These are phyloP conservation scores for Curvularia lunata DNA, from an alignment of 2,329 filamentous ascomycete species.

Conservation along the genomic window DNA sequence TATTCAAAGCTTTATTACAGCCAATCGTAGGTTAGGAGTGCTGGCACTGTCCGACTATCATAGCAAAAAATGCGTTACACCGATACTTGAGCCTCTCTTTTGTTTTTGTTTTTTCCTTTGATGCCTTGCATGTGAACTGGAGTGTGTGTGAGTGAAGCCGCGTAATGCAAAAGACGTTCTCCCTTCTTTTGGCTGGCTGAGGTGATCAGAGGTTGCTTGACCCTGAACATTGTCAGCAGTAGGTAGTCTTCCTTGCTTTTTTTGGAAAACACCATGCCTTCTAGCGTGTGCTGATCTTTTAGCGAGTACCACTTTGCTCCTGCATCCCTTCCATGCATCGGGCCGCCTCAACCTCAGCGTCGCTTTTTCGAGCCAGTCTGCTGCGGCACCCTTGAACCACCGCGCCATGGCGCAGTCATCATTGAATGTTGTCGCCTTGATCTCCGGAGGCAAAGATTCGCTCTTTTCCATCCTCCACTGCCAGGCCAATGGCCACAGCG, in stretches of 20 bases:
- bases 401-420: constrained; percentile 23
- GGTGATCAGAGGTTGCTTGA: background rate
- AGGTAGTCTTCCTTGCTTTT: constrained; percentile 5
- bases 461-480: constrained; percentile 94
- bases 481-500: constrained; percentile 78
- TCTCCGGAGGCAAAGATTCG: constrained; percentile 97
- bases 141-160: constrained; percentile 4
- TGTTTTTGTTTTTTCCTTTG: constrained; percentile 3
- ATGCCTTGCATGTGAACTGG: background rate
- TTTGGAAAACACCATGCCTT: constrained; percentile 6
- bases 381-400: constrained; percentile 1
- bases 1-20: constrained; percentile 21
- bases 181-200: constrained; percentile 1
- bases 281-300: constrained; percentile 22
- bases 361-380: constrained; percentile 8
- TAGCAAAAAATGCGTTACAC: constrained; percentile 23
- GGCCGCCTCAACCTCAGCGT: constrained; percentile 12
- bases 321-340: constrained; percentile 11
- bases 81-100: constrained; percentile 11
- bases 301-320: constrained; percentile 17
- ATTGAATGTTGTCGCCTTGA: constrained; percentile 77
- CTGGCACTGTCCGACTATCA: constrained; percentile 41
- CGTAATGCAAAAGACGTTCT: constrained; percentile 3
- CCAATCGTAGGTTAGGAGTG: constrained; percentile 39
- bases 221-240: constrained; percentile 6